These are phyloP conservation scores for Phylloporus arenicola DNA, from an alignment of 768 basidiomycete genomes.

Conservation along the genomic window DNA sequence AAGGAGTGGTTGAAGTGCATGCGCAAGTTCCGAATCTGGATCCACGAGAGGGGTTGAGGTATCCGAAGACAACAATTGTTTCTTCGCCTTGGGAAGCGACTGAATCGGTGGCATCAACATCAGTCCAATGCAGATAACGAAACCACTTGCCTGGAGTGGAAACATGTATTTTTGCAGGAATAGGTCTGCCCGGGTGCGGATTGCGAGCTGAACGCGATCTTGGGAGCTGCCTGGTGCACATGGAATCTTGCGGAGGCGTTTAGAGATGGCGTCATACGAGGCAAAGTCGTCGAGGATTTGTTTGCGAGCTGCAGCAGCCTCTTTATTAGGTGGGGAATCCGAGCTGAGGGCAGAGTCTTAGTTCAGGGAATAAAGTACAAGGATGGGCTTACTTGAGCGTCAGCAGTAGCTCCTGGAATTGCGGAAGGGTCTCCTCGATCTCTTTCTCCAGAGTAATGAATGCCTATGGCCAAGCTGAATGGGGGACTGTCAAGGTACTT, in stretches of 20 bases:
- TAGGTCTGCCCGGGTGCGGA: slow-evolving; percentile 65
- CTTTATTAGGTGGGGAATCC: slow-evolving; percentile 54
- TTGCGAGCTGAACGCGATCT: slow-evolving; percentile 77
- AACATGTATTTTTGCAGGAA: slow-evolving; percentile 92
- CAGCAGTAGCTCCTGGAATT: slow-evolving; percentile 81
- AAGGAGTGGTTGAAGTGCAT: slow-evolving; percentile 76
- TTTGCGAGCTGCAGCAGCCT: slow-evolving; percentile 69
- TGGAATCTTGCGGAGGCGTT: slow-evolving; percentile 73
- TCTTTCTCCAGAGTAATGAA: slow-evolving; percentile 78
- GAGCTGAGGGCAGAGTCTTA: slow-evolving; percentile 18
- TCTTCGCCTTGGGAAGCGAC: slow-evolving; percentile 48
- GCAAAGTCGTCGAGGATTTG: slow-evolving; percentile 79
- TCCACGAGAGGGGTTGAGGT: slow-evolving; percentile 38
- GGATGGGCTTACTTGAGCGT: slow-evolving; percentile 48
- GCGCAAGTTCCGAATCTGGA: slow-evolving; percentile 65
- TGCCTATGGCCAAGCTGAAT: slow-evolving; percentile 35
- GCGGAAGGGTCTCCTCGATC: slow-evolving; percentile 82
- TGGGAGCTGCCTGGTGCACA: slow-evolving; percentile 66
- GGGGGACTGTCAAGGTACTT: background rate
- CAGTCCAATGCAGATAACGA: background rate
- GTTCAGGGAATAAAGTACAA: slow-evolving; percentile 9
- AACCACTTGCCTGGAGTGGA: slow-evolving; percentile 30
- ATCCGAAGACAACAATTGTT: slow-evolving; percentile 14
- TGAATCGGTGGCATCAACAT: slow-evolving; percentile 14
- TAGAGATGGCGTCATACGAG: slow-evolving; percentile 84